Base-by-base conservation (phyloP, 2,329 filamentous ascomycete species). In the Teratosphaeriaceae sp. region DNA sequence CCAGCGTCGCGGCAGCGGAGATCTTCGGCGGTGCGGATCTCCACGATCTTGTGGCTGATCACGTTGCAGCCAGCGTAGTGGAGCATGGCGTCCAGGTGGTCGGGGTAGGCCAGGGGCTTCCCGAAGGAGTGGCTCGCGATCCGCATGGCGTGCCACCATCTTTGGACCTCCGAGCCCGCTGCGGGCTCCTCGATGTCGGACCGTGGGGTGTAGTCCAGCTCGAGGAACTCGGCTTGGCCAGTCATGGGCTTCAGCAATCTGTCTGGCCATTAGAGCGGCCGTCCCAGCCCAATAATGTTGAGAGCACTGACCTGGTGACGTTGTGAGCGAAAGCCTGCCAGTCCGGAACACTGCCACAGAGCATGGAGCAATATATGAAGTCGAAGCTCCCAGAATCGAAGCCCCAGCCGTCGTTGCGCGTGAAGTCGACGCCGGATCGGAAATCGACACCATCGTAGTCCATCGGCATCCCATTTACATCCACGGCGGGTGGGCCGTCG, bases 141-240 rank as follows among this genome's bases (percentile, higher is more conserved):
- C 37, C 79, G 72, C 44, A 94, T 68, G 44, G 78, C 76, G 19
- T 77, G 66, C 49, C 82, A 83, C 88, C 88, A 95, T 33, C 70
- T 43, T 30, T 52, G 64, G 13, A 90, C 67, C 20, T 73, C 69
- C 7, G 82, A 79, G 27, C 77, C 66, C 3, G 65, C 51, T 9
- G 76, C 46, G 12, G 85, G 65, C 1, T 79, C 78, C 26, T 75
- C 73, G 54, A 85, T 79, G 49, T 88, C 82, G 57, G 80, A 84
- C 40, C 79, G 79, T 16, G 88, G 87, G 36, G 77, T 71, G 64
- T 85, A 85, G 64, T 96, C 88, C 42, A 96, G 84, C 62, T 97
- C 90, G 35, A 94, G 78, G 53, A 94, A 88, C 65, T 97, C 89
- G 21, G 35, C 35, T 26, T 38, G 35, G n/a, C 35, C 35, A 3